Evolutionary conservation across 2,329 filamentous ascomycete species (phyloP).

Genomic region (Shiraia sp.): DNA sequence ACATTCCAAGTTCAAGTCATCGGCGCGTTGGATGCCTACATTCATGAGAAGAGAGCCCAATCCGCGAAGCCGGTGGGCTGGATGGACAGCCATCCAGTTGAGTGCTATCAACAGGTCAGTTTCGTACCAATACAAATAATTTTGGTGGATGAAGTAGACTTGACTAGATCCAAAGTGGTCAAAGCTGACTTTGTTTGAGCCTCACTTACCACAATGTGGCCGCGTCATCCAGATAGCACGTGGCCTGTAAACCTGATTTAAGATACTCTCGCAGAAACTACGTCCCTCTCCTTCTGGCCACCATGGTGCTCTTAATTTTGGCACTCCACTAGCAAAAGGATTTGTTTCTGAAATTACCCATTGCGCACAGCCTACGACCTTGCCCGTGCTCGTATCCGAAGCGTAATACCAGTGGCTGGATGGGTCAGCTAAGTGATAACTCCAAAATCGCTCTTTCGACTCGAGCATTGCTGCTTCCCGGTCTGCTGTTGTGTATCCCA

Average conservation of each 20-base stretch:
- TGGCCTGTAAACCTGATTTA: slow-evolving; percentile 39
- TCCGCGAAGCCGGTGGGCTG: slow-evolving; percentile 41
- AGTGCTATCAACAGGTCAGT: slow-evolving; percentile 30
- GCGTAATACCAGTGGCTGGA: slow-evolving; percentile 41
- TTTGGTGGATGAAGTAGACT: neutral
- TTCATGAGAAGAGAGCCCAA: slow-evolving; percentile 43
- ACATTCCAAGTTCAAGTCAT: slow-evolving; percentile 39
- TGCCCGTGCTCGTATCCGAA: slow-evolving; percentile 23
- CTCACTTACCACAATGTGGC: slow-evolving; percentile 38
- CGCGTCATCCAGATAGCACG: slow-evolving; percentile 38
- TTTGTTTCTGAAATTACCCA: slow-evolving; percentile 35
- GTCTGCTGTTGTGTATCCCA: slow-evolving; percentile 30
- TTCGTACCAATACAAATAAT: neutral
- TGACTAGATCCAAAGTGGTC: slow-evolving; percentile 1
- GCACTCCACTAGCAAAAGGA: slow-evolving; percentile 35
- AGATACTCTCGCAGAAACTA: slow-evolving; percentile 37
- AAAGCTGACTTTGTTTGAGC: slow-evolving; percentile 5
- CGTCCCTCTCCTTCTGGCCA: slow-evolving; percentile 41
- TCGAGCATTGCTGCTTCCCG: slow-evolving; percentile 30
- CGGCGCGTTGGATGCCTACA: slow-evolving; percentile 37
- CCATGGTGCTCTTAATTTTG: slow-evolving; percentile 35
- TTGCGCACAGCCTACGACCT: slow-evolving; percentile 35
- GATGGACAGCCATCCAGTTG: slow-evolving; percentile 44
- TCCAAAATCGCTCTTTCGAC: slow-evolving; percentile 38
- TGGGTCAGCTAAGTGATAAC: slow-evolving; percentile 25